A percentile compares a stretch with the other conserved stretches of the same genome.
These are phyloP conservation scores for Penicillium antarcticum DNA, from an alignment of 495 filamentous ascomycete genomes.

Conservation along the genomic window DNA sequence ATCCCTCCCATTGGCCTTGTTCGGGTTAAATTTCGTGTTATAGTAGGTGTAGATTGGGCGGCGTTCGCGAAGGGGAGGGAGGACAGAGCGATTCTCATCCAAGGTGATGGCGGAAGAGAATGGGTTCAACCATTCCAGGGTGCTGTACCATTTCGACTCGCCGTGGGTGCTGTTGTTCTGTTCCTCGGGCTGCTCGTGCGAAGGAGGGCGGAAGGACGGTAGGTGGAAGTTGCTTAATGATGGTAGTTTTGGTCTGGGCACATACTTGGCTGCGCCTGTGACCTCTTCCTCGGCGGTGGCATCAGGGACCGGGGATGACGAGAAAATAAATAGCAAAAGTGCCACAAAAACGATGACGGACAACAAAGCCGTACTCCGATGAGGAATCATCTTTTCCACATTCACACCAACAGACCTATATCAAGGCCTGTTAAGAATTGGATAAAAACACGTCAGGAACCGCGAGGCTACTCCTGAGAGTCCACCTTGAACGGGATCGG, in stretches of 20 bases:
- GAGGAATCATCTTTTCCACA: slow-evolving; percentile 37
- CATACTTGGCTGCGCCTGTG: slow-evolving; percentile 29
- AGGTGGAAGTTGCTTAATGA: slow-evolving; percentile 34
- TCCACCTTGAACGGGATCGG: slow-evolving; percentile 14
- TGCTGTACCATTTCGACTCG: slow-evolving; percentile 78
- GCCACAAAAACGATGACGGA: slow-evolving; percentile 42
- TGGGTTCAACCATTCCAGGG: slow-evolving; percentile 85
- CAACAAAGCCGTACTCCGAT: slow-evolving; percentile 40
- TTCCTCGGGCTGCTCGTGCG: slow-evolving; percentile 77
- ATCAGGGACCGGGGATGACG: slow-evolving; percentile 36
- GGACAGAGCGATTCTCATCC: slow-evolving; percentile 81
- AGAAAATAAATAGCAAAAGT: slow-evolving; percentile 45
- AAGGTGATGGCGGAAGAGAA: slow-evolving; percentile 84
- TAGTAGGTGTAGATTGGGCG: slow-evolving; percentile 93
- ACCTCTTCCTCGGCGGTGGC: slow-evolving; percentile 19
- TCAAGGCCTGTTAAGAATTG: slow-evolving; percentile 1
- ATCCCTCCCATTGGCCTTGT: slow-evolving; percentile 43
- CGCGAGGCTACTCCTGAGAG: slow-evolving; percentile 10
- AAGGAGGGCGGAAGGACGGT: slow-evolving; percentile 58
- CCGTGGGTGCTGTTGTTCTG: slow-evolving; percentile 76
- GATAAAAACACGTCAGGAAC: slow-evolving; percentile 8
- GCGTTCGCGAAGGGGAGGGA: slow-evolving; percentile 71
- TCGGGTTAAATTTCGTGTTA: slow-evolving; percentile 52
- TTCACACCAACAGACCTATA: slow-evolving; percentile 4
- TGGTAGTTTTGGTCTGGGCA: slow-evolving; percentile 42